A percentile compares a stretch with the other conserved stretches of the same genome.
Evolutionary conservation across 805 yeast genomes (phyloP).

Genomic region (Candida silvicultrix): DNA sequence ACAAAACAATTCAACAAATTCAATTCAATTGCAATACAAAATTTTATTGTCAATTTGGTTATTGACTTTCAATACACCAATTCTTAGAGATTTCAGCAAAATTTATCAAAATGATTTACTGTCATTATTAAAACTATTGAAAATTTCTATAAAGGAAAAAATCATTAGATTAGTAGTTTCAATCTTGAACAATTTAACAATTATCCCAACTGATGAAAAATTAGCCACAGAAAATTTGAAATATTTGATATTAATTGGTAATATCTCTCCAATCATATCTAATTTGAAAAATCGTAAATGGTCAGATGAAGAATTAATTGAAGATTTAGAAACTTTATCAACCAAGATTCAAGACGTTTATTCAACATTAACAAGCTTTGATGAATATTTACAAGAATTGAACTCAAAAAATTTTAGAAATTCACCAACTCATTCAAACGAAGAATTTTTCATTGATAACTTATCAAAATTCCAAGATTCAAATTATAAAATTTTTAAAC

Average conservation of each 20-base stretch:
- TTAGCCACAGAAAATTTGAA: conserved; percentile 48
- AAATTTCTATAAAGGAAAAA: conserved; percentile 86
- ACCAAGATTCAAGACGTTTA: conserved; percentile 66
- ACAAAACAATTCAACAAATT: conserved; percentile 21
- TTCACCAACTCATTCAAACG: conserved; percentile 89
- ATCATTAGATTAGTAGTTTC: conserved; percentile 81
- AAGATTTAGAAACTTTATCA: conserved; percentile 56
- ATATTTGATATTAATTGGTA: conserved; percentile 63
- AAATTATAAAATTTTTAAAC: conserved; percentile 65
- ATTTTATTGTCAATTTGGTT: conserved; percentile 79
- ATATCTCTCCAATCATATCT: conserved; percentile 63
- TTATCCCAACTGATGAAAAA: conserved; percentile 24
- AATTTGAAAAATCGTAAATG: conserved; percentile 82
- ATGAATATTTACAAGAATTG: conserved; percentile 83
- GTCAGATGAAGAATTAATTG: conserved; percentile 86
- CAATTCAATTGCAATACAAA: conserved; percentile 72
- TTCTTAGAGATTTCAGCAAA: conserved; percentile 48
- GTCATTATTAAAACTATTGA: conserved; percentile 46
- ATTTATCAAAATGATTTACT: conserved; percentile 42
- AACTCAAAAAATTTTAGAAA: conserved; percentile 72
- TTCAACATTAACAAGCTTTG: conserved; percentile 80
- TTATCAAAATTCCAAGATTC: conserved; percentile 67
- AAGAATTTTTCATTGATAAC: conserved; percentile 88
- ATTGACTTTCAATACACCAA: conserved; percentile 59
- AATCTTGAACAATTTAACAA: conserved; percentile 56